Evolutionary conservation across 345 rosid genomes (phyloP).

Genomic region (Arabidopsis arenosa): DNA sequence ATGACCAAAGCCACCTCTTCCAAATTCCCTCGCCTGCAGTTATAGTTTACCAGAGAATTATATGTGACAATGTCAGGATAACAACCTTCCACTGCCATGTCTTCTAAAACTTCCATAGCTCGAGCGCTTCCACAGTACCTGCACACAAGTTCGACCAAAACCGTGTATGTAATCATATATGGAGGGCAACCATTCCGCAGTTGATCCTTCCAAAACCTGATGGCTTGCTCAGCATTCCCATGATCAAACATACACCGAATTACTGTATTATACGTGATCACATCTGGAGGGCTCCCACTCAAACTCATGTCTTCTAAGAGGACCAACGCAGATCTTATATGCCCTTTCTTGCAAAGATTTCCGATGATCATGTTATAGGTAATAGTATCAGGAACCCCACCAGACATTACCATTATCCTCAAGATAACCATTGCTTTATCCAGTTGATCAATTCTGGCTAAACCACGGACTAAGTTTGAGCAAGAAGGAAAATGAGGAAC

Average conservation of each 20-base stretch:
- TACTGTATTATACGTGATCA: slow-evolving; percentile 74
- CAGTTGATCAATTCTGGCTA: slow-evolving; percentile 53
- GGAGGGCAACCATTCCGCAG: slow-evolving; percentile 78
- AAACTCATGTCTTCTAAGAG: slow-evolving; percentile 78
- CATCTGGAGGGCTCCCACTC: slow-evolving; percentile 82
- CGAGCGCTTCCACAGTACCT: slow-evolving; percentile 67
- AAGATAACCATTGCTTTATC: slow-evolving; percentile 69
- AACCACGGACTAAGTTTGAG: slow-evolving; percentile 72
- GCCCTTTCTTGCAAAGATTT: slow-evolving; percentile 69
- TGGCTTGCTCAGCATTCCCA: slow-evolving; percentile 64
- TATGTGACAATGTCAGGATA: slow-evolving; percentile 76
- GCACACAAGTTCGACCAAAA: slow-evolving; percentile 79
- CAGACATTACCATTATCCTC: slow-evolving; percentile 78
- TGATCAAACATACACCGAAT: slow-evolving; percentile 67
- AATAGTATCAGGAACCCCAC: slow-evolving; percentile 80
- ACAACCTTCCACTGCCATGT: slow-evolving; percentile 78
- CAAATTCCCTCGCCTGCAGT: slow-evolving; percentile 64
- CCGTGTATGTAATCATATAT: slow-evolving; percentile 64
- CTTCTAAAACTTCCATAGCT: slow-evolving; percentile 81
- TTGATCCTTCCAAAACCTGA: slow-evolving; percentile 73
- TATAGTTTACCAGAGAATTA: slow-evolving; percentile 68
- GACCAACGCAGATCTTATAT: slow-evolving; percentile 56
- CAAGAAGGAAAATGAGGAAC: slow-evolving; percentile 79
- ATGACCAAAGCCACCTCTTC: slow-evolving; percentile 64
- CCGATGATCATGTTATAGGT: slow-evolving; percentile 83